Evolutionary conservation across 2,329 filamentous ascomycete species (phyloP).

Genomic region (Apiospora saccharicola): DNA sequence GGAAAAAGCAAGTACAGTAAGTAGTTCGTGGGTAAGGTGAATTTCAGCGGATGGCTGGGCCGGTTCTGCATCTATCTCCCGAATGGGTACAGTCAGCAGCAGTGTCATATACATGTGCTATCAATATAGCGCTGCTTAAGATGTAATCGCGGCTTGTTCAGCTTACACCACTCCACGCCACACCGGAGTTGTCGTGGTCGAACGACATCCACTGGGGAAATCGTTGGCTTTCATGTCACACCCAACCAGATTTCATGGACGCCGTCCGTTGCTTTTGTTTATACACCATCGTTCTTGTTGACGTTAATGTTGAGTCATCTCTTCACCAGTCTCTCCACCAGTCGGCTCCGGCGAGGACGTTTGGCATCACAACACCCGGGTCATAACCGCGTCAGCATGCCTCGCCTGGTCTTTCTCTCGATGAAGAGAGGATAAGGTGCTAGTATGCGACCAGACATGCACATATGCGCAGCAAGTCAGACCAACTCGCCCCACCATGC

Average conservation of each 20-base stretch:
- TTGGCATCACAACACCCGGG: not conserved
- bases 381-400: not conserved
- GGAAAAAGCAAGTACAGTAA: not conserved
- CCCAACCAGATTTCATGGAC: not conserved
- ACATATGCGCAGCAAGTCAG: not conserved
- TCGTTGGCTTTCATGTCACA: not conserved
- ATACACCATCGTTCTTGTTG: not conserved
- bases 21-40: slow-evolving; percentile 18
- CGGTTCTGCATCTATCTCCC: not conserved
- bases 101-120: not conserved
- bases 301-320: not conserved
- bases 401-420: not conserved
- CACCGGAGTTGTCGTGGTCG: not conserved
- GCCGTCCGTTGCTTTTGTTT: not conserved
- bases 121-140: not conserved
- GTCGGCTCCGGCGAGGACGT: not conserved
- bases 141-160: not conserved
- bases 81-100: not conserved
- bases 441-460: not conserved
- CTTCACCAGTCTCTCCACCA: not conserved
- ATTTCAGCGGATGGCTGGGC: not conserved
- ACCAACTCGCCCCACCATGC: not conserved
- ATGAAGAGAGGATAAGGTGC: not conserved
- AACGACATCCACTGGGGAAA: not conserved
- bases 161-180: not conserved